Base-by-base conservation (phyloP, 805 yeast genomes). In the Isabelozyma gotoi region DNA sequence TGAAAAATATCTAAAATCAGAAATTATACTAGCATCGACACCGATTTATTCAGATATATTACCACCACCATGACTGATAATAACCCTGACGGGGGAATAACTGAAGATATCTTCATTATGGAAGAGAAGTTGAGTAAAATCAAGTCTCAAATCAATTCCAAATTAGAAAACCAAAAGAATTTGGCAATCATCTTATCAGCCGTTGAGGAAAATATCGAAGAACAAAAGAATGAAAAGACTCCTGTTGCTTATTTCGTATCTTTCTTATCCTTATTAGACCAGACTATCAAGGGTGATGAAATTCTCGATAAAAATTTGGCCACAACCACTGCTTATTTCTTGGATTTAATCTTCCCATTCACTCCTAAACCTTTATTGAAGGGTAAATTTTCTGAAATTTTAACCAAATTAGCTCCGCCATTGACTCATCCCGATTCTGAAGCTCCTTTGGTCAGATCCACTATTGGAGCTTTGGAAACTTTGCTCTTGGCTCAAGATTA, bases 191-290 rank as follows among this genome's bases (percentile, higher is more conserved):
- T 92, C 44, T 74, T 94, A 39, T 77, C 85, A 17, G 96, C 97
- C 3, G 91, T 94, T 39, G 99, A 94, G 61, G 96, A 88, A 53
- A 88, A 88, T 53, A 76, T 94, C 36, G 73, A 76, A 36, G 89
- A 82, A 50, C 87, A 84, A 52, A 73, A 75, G 36, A 79, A 79
- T 40, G 74, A 76, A 38, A 74, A 71, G 45, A 73, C 86, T 12
- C 83, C 96, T 19, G 84, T 88, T 19, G 84, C 96, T 0, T 94
- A 94, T 63, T 83, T 90, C 55, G 82, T 91, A 14, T 87, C 97
- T 0, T 84, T 92, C 50, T 67, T 92, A 48, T 78, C 96, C 1
- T 68, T 94, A 19, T 70, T 94, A 45, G 95, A 88, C 46, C 95
- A 89, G 62, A 76, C 90, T 19, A 68, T 81, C 35, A 50, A 46